These are phyloP conservation scores for Conidiobolus incongruus DNA, from an alignment of 371 early-diverging fungal genomes.

Conservation along the genomic window DNA sequence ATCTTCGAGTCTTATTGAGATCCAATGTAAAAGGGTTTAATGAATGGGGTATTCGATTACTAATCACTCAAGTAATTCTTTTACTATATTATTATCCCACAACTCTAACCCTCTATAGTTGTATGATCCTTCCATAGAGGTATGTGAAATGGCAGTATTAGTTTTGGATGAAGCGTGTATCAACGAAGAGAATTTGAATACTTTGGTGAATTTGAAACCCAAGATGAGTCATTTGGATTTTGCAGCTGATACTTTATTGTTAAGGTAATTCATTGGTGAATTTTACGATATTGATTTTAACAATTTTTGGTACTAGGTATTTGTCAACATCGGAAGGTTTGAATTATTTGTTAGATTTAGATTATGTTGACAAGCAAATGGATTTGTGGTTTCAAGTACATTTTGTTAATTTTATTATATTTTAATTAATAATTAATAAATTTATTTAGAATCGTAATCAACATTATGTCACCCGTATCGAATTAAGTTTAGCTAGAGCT, in stretches of 20 bases:
- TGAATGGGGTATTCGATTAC: slow-evolving; percentile 51
- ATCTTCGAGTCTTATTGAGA: slow-evolving; percentile 36
- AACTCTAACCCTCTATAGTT: no score
- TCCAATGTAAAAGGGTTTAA: slow-evolving; percentile 29
- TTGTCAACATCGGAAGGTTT: slow-evolving; percentile 51
- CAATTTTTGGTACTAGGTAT: no score
- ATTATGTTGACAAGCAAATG: slow-evolving; percentile 56
- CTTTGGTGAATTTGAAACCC: slow-evolving; percentile 40
- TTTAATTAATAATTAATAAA: no score
- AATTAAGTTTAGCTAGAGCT: slow-evolving; percentile 43
- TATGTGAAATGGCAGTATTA: slow-evolving; percentile 44
- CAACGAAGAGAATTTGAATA: slow-evolving; percentile 31
- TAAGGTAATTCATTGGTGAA: slow-evolving; percentile 25
- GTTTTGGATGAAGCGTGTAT: slow-evolving; percentile 52
- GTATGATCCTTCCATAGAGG: slow-evolving; percentile 54
- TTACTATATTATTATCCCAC: no score
- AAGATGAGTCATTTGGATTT: slow-evolving; percentile 50
- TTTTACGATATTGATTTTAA: no score
- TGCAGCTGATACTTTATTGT: slow-evolving; percentile 35
- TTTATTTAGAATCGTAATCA: slow-evolving; percentile 36
- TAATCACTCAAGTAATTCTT: slow-evolving; percentile 55
- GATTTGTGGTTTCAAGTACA: slow-evolving; percentile 61
- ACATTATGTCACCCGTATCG: slow-evolving; percentile 55
- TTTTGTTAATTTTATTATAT: background rate
- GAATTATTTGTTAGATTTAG: slow-evolving; percentile 35